Conservation (phyloP, 2,329 filamentous ascomycete genomes). For the Paecilomyces niveus region DNA sequence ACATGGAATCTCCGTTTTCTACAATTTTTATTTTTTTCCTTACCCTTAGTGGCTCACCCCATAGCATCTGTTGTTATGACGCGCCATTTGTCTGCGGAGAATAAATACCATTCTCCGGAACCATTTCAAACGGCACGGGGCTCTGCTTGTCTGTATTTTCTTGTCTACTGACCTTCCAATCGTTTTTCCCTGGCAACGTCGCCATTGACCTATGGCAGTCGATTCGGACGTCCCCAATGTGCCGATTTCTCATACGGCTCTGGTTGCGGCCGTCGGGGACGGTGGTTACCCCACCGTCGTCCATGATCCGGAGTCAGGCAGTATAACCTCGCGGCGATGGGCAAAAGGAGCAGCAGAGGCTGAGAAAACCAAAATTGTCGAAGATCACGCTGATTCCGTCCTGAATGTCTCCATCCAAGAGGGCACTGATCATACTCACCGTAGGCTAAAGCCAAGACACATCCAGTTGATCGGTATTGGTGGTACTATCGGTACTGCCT, state of each 20-base stretch:
- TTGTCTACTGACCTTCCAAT: neutral
- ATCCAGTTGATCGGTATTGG: slow-evolving; percentile 43
- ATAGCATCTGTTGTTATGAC: neutral
- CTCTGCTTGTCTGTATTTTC: neutral
- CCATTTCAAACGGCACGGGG: neutral
- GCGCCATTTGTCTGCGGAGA: neutral
- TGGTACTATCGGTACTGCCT: slow-evolving; percentile 37
- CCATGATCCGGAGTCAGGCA: slow-evolving; percentile 9
- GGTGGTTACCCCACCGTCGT: slow-evolving; percentile 7
- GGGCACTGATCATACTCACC: slow-evolving; percentile 27
- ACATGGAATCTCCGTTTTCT: neutral
- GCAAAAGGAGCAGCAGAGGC: slow-evolving; percentile 4
- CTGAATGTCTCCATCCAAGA: slow-evolving; percentile 17
- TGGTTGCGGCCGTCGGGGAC: slow-evolving; percentile 7
- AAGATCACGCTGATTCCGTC: slow-evolving; percentile 14
- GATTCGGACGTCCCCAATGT: neutral
- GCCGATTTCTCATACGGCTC: neutral
- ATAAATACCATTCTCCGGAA: neutral
- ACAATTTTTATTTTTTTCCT: neutral
- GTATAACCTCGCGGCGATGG: slow-evolving; percentile 5
- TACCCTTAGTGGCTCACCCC: neutral
- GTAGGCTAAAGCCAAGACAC: slow-evolving; percentile 38
- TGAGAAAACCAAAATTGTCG: slow-evolving; percentile 12
- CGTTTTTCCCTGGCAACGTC: neutral
- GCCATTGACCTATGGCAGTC: neutral